Evolutionary conservation across 257 asterid genomes (phyloP), one percentile per base, ranked within the genome.

Genomic region (Schizonepeta tenuifolia): DNA sequence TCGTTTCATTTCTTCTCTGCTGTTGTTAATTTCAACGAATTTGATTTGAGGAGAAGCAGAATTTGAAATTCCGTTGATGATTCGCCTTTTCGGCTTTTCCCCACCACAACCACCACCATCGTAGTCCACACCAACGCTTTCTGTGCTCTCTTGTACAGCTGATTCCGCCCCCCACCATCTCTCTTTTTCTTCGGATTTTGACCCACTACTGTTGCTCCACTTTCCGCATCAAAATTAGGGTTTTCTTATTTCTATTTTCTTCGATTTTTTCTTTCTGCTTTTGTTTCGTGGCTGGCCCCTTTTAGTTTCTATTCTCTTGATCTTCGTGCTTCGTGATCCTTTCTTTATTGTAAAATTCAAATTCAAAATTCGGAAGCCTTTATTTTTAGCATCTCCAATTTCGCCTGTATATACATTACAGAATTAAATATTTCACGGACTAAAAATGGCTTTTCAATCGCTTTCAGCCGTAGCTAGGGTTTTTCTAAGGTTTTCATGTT

Each of bases 111-210:
- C 78, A 69, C 79, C 65, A 64, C 67, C 79, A 71, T 70, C 84
- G 67, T 75, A 66, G 67, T 80, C 78, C 82, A 46, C 81, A 50
- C 76, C 70, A 75, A 57, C 80, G 75, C 79, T 80, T 83, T 73
- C 81, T 72, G 77, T 83, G 79, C 73, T 77, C 86, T 65, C 59
- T 75, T 80, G 90, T 83, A 85, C 95, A 90, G 86, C 93, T 85
- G 97, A 88, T 83, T 87, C 50, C 64, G 44, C 77, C 89, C 78
- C 86, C 54, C 43, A 65, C 70, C 70, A 43, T 69, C 80, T 65
- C 53, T 63, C 80, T 79, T 76, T 78, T 79, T 55, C 77, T 75
- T 62, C 71, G 64, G 73, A 80, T 81, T 62, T 87, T 83, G 83
- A 83, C 90, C 88, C 83, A 78, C 82, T 75, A 31, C 81, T 74